Base-by-base conservation (phyloP, 1,139 yeast species). In the Barnettozyma hawaiiensis region DNA sequence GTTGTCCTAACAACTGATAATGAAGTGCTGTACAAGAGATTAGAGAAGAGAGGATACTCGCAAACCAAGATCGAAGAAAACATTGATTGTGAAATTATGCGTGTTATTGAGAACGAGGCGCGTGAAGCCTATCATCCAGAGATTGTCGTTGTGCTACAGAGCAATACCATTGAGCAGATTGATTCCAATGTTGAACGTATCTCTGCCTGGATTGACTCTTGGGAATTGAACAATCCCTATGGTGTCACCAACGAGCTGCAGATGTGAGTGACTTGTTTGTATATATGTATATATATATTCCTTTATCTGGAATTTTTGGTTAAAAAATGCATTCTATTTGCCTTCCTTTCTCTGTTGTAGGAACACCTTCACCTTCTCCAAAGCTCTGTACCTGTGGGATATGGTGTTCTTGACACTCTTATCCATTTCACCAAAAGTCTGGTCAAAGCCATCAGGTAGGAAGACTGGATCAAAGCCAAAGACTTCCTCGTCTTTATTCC, bases 381-480 rank as follows among this genome's bases (percentile, higher is more conserved):
- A 74, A 0, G 98, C 97, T 61, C 73, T 80, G 57, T 72, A 87
- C 58, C 99, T 74, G 60, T 94, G 98, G 51, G 95, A 83, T 49
- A 92, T 84, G 14, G 74, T 63, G 62, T 92, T 90, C 68, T 94
- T 94, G 33, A 73, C 67, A 5, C 63, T 61, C 57, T 84, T 85
- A 44, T 75, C 80, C 92, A 94, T 79, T 64, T 92, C 97, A n/a
- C 97, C 97, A 60, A 84, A 86, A 0, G 97, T 90, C 59, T 80
- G 64, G 14, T 70, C 65, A 46, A 65, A 71, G 2, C 92, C 95
- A 31, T 67, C 65, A 3, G 98, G 97, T 65, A 81, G 74, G 63
- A 92, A 92, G 39, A 86, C 69, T 7, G 96, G 81, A 65, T 92
- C 97, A 96, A 97, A 94, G 3, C 99, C 98, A 61, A 94, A 94